A percentile compares a stretch with the other conserved stretches of the same genome.
Conservation (phyloP, 768 basidiomycete genomes). For the Holtermanniella nyarrowii region DNA sequence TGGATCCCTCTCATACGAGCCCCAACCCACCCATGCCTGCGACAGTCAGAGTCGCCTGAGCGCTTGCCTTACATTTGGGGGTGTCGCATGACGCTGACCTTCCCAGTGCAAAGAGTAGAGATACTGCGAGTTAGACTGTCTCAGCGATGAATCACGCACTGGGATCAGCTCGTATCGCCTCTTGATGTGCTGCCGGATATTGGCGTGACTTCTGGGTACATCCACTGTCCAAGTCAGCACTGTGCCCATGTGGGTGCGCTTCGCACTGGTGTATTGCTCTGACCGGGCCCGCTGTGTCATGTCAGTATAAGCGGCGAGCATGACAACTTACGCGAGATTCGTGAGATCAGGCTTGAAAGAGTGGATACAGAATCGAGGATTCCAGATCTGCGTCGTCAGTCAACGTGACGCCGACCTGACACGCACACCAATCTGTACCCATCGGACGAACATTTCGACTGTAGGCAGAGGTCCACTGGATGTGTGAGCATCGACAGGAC, state of each 20-base stretch:
- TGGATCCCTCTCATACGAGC: neutral
- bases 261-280: neutral
- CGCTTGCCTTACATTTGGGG: neutral
- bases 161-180: constrained; percentile 32
- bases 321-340: neutral
- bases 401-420: neutral
- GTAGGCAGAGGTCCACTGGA: constrained; percentile 27
- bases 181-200: constrained; percentile 33
- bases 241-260: neutral
- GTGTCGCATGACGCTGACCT: neutral
- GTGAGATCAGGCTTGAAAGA: constrained; percentile 33
- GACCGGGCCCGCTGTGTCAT: constrained; percentile 3
- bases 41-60: neutral
- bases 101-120: neutral
- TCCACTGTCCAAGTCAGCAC: neutral
- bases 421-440: constrained; percentile 33
- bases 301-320: constrained; percentile 1
- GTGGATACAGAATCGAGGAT: constrained; percentile 40
- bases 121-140: neutral
- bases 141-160: neutral
- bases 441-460: constrained; percentile 37
- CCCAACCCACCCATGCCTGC: neutral
- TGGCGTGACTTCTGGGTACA: constrained; percentile 38
- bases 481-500: neutral
- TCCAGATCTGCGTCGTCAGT: constrained; percentile 6